phyloP scores from a whole-genome alignment of 805 yeast genomes.

The Wickerhamiella cacticola region DNA sequence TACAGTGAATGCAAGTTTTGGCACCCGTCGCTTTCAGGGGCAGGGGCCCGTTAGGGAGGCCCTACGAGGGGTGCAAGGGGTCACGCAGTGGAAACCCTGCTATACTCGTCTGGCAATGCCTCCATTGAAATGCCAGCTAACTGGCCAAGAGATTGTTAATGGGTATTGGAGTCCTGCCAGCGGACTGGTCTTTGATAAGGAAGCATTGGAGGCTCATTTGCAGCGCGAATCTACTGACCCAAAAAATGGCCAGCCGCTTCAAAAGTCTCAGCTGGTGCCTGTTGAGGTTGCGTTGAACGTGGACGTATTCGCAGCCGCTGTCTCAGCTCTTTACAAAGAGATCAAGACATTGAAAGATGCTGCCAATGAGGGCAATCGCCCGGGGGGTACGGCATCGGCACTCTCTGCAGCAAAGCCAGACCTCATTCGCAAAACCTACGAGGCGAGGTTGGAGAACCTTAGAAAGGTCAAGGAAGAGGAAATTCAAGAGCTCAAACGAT shows the following conservation, averaged over 20 bases:
- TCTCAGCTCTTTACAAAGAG: neutral
- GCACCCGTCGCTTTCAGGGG: too few relatives aligned
- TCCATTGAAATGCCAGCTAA: neutral
- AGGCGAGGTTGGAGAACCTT: neutral
- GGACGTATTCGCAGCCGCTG: neutral
- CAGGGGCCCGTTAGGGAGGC: too few relatives aligned
- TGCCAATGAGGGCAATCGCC: too few relatives aligned
- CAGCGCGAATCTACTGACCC: neutral
- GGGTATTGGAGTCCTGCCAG: slow-evolving; percentile 6
- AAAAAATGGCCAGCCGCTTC: neutral
- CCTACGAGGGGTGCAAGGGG: too few relatives aligned
- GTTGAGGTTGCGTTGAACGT: neutral
- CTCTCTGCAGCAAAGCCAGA: neutral
- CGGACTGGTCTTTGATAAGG: neutral
- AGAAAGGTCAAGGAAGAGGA: neutral
- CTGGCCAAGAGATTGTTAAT: neutral
- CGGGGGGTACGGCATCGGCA: too few relatives aligned
- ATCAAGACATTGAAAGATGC: neutral
- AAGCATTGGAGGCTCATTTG: neutral
- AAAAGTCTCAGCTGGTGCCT: neutral
- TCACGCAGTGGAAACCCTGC: too few relatives aligned
- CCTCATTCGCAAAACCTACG: neutral
- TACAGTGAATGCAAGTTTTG: too few relatives aligned
- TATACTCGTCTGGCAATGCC: neutral
- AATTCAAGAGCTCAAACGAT: neutral